phyloP scores from a whole-genome alignment of 805 yeast genomes.

The Yamadazyma ubonensis region DNA sequence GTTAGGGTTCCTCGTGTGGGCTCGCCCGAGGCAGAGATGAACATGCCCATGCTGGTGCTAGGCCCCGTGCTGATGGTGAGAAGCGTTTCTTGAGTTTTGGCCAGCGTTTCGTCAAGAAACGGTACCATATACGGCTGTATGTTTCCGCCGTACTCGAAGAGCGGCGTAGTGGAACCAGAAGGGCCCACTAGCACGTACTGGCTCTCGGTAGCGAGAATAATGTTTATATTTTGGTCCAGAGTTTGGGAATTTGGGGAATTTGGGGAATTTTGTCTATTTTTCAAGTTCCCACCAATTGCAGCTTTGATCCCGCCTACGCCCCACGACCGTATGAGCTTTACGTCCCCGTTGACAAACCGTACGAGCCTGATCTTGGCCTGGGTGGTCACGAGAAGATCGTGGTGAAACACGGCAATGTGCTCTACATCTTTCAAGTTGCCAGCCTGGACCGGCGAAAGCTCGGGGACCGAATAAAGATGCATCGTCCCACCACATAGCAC shows the following conservation, averaged over 20 bases:
- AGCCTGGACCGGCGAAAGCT: conserved; percentile 34
- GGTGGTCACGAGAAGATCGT: conserved; percentile 25
- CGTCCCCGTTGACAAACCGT: conserved; percentile 24
- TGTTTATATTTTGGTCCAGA: too few species aligned
- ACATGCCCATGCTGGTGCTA: conserved; percentile 39
- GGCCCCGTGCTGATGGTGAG: conserved; percentile 35
- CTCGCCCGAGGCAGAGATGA: conserved; percentile 37
- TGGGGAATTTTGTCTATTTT: too few species aligned
- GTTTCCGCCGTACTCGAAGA: conserved; percentile 16
- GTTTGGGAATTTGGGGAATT: too few species aligned
- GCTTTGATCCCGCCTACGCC: too few species aligned
- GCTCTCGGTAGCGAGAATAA: conserved; percentile 31
- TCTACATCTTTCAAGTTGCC: conserved; percentile 37
- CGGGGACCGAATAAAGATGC: conserved; percentile 34
- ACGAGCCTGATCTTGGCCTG: conserved; percentile 30
- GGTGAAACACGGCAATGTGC: conserved; percentile 27
- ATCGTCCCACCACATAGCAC: conserved; percentile 26
- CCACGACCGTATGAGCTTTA: conserved; percentile 35
- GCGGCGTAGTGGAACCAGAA: conserved; percentile 31
- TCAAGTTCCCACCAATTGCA: too few species aligned
- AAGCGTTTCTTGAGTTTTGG: conserved; percentile 27
- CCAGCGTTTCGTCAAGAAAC: conserved; percentile 19
- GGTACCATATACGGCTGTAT: conserved; percentile 26
- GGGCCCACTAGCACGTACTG: conserved; percentile 40
- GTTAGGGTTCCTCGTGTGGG: conserved; percentile 42